phyloP scores from a whole-genome alignment of 495 filamentous ascomycete genomes.

The Cercophora sp. region DNA sequence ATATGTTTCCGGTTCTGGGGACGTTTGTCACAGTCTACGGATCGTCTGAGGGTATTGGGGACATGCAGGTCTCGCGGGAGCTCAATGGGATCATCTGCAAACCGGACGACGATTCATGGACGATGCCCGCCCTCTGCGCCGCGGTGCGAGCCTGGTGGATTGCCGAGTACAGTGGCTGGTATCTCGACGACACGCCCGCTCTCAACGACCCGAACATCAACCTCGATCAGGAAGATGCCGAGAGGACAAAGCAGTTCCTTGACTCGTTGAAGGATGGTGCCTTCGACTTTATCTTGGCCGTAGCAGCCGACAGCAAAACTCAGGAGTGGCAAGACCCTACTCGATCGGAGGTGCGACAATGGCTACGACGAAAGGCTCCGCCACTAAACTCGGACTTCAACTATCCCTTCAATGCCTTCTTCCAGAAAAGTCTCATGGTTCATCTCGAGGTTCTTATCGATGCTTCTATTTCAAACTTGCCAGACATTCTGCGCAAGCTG shows the following conservation, averaged over 20 bases:
- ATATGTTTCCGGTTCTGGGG: constrained; percentile 73
- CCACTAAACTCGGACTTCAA: constrained; percentile 56
- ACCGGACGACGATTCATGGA: constrained; percentile 63
- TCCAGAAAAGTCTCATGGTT: constrained; percentile 68
- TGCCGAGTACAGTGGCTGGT: constrained; percentile 86
- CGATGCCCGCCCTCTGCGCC: constrained; percentile 68
- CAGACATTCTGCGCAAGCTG: constrained; percentile 80
- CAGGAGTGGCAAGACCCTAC: constrained; percentile 77
- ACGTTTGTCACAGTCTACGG: constrained; percentile 71
- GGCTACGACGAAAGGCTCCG: constrained; percentile 72
- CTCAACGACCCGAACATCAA: constrained; percentile 54
- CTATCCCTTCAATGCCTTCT: constrained; percentile 55
- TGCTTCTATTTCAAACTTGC: constrained; percentile 88
- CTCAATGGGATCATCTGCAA: constrained; percentile 64
- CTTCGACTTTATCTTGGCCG: constrained; percentile 82
- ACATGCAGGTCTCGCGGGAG: constrained; percentile 60
- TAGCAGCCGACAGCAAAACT: constrained; percentile 69
- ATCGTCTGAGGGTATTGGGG: constrained; percentile 58
- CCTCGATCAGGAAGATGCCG: constrained; percentile 58
- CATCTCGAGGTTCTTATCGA: constrained; percentile 84
- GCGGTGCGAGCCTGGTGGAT: constrained; percentile 78
- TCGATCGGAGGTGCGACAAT: constrained; percentile 66
- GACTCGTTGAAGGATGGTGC: constrained; percentile 83
- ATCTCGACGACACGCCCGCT: constrained; percentile 62
- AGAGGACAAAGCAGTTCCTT: constrained; percentile 65